A percentile compares a stretch with the other conserved stretches of the same genome.
Conservation (phyloP, 345 rosid species). For the Turnera subulata region DNA sequence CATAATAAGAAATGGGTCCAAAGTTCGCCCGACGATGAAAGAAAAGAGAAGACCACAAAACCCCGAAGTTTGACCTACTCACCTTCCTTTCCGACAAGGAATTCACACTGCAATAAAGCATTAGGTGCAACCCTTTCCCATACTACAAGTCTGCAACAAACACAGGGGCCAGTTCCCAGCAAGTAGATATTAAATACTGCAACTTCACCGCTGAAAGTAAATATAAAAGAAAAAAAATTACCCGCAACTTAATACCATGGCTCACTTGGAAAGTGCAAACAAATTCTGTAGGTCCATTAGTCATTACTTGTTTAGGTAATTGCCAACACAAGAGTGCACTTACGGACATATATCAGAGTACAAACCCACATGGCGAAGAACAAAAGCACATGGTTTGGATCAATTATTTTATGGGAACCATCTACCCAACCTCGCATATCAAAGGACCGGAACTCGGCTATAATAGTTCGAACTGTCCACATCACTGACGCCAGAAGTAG, state of each 20-base stretch:
- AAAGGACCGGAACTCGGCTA: not conserved
- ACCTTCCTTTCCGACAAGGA: no score
- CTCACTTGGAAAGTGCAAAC: not conserved
- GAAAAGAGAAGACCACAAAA: no score
- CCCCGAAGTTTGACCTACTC: no score
- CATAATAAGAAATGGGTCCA: no score
- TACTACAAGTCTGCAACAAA: no score
- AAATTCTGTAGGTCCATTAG: conserved; percentile 15
- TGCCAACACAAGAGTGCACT: conserved; percentile 17
- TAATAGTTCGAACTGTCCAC: conserved; percentile 8
- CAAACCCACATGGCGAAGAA: conserved; percentile 30
- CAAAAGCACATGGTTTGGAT: conserved; percentile 30
- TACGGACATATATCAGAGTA: conserved; percentile 4
- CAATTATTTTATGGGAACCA: conserved; percentile 2
- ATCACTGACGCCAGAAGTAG: conserved; percentile 5
- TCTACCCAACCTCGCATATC: not conserved
- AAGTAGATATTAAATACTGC: not conserved
- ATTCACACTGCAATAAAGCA: no score
- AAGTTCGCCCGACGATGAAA: no score
- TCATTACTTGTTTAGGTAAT: conserved; percentile 16
- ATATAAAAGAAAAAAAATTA: no score
- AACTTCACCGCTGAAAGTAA: no score
- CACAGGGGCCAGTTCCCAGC: no score
- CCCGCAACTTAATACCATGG: no score
- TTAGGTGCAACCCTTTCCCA: no score